Base-by-base conservation (phyloP, 331 rosid genomes). In the Telfairia occidentalis region DNA sequence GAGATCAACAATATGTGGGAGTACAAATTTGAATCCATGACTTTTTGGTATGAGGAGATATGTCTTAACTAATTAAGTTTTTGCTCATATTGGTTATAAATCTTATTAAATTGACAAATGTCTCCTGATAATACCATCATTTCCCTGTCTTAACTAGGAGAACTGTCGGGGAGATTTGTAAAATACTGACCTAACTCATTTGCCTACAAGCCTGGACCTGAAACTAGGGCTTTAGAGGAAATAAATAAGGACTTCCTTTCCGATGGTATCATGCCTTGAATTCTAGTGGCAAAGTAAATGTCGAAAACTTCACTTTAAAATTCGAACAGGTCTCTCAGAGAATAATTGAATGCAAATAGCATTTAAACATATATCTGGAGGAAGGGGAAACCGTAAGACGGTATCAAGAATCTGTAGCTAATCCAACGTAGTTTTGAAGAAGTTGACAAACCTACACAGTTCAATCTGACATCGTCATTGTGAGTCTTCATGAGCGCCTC, bases 401-500 rank as follows among this genome's bases (percentile, higher is more conserved):
- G 9, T 3, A 24, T 3, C 18, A 38, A 28, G 7, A 10, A 61
- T 15, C n/a, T 35, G 43, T 61, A 63, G 11, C 5, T 34, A 12
- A 29, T n/a, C 42, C 71, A 71, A 38, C 43, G 12, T 70, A 29
- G 75, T 48, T 24, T 9, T 45, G 40, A 72, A 72, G 81, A 54
- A 81, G 30, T 75, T 42, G 69, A 76, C 92, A 8, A 59, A 94
- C 98, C 98, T 76, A 94, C 75, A 78, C 97, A 91, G 75, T 94
- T 94, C 86, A 90, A 86, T 69, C 92, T 90, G 75, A 89, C 95
- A 79, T 94, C 97, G 73, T 89, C 91, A 38, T 80, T 84, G 76
- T 91, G 92, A 75, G 95, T 87, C 88, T 94, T 94, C 85, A 83
- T 77, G 34, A 94, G 92, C 55, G 87, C 92, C 78, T 94, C 92